Evolutionary conservation across 768 basidiomycete species (phyloP).

Genomic region (Boletus edulis): DNA sequence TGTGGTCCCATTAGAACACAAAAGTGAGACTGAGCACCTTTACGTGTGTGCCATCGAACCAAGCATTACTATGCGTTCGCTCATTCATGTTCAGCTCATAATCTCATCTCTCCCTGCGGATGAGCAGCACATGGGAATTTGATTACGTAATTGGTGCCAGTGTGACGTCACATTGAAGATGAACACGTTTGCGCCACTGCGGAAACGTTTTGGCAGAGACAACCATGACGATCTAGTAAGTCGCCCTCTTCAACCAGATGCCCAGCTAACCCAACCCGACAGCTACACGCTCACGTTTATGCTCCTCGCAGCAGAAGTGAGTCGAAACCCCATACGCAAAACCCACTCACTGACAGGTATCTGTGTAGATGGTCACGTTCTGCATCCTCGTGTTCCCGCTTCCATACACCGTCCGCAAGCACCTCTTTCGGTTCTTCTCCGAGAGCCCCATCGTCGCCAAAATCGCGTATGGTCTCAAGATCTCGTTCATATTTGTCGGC

Average conservation of each 20-base stretch:
- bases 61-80: too few relatives aligned
- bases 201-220: neutral
- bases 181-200: conserved; percentile 19
- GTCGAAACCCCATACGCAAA: neutral
- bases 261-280: neutral
- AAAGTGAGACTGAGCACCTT: too few relatives aligned
- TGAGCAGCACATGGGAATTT: too few relatives aligned
- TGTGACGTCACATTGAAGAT: neutral
- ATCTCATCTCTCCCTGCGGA: too few relatives aligned
- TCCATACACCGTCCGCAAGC: conserved; percentile 72
- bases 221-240: conserved; percentile 50
- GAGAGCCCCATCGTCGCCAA: conserved; percentile 74
- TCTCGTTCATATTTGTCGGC: conserved; percentile 90
- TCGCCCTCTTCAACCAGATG: neutral
- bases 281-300: conserved; percentile 81
- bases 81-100: too few relatives aligned
- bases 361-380: conserved; percentile 72
- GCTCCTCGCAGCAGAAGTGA: conserved; percentile 73
- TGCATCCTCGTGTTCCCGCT: conserved; percentile 81
- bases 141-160: too few relatives aligned
- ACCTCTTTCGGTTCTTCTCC: conserved; percentile 68
- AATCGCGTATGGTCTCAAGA: conserved; percentile 87
- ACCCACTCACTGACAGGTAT: neutral
- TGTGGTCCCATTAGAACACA: too few relatives aligned
- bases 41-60: too few relatives aligned